phyloP scores from a whole-genome alignment of 75 land plant genomes.

The Gnetum montanum region DNA sequence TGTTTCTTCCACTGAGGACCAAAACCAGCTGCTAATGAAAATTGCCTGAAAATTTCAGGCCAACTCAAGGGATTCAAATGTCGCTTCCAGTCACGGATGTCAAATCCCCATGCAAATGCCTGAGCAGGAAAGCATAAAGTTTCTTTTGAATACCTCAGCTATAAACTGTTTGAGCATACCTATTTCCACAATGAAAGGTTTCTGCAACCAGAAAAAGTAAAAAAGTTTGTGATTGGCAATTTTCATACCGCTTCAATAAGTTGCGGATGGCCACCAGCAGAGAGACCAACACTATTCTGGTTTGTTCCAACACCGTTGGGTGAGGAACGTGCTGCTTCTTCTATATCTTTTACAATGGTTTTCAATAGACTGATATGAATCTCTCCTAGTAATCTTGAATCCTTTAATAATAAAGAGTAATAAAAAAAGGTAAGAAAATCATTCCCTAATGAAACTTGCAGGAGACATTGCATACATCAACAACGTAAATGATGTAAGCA shows the following conservation, averaged over 20 bases:
- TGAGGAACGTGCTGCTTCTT: conserved; percentile 85
- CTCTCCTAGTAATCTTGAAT: conserved; percentile 81
- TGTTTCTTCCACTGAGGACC: conserved; percentile 82
- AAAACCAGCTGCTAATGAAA: conserved; percentile 93
- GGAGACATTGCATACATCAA: not conserved
- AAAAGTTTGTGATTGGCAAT: conserved; percentile 7
- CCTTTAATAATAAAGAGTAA: conserved; percentile 25
- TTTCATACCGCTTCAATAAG: conserved; percentile 97
- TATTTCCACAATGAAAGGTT: too few species aligned
- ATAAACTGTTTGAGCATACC: too few species aligned
- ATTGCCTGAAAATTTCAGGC: conserved; percentile 94
- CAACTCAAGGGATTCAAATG: conserved; percentile 80
- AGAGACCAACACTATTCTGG: conserved; percentile 57
- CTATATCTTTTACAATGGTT: conserved; percentile 81
- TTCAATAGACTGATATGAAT: conserved; percentile 79
- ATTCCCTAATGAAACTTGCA: not conserved
- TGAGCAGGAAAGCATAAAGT: conserved; percentile 15
- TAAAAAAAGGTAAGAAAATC: not conserved
- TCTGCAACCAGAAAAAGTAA: not conserved
- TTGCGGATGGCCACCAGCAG: conserved; percentile 86
- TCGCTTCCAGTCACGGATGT: conserved; percentile 72
- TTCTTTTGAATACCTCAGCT: too few species aligned
- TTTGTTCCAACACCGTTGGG: conserved; percentile 51
- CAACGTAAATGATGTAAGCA: not conserved
- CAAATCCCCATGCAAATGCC: conserved; percentile 99